A percentile compares a stretch with the other conserved stretches of the same genome.
These are phyloP conservation scores for Euphorbia peplus DNA, from an alignment of 345 rosid species.

Conservation along the genomic window DNA sequence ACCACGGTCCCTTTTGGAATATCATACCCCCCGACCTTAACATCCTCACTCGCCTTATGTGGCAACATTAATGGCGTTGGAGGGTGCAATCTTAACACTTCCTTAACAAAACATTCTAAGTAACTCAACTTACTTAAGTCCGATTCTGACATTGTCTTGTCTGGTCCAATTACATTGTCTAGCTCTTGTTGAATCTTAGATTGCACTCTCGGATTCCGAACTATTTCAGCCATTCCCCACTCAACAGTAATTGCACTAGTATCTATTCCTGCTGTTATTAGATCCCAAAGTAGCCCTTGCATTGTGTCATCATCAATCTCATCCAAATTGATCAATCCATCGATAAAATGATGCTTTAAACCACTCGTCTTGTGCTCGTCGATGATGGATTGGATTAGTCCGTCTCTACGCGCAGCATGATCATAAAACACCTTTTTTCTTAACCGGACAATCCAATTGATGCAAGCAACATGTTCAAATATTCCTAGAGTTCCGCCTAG, in stretches of 20 bases:
- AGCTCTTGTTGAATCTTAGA: conserved; percentile 79
- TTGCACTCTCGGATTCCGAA: conserved; percentile 67
- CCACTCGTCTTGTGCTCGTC: conserved; percentile 67
- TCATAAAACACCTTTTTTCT: conserved; percentile 64
- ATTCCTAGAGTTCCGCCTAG: conserved; percentile 70
- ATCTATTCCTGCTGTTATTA: conserved; percentile 93
- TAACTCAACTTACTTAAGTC: conserved; percentile 71
- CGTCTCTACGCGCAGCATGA: conserved; percentile 62
- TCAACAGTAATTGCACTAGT: conserved; percentile 71
- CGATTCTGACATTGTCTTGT: conserved; percentile 56
- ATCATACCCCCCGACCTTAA: conserved; percentile 77
- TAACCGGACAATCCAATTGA: conserved; percentile 74
- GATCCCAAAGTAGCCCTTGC: conserved; percentile 87
- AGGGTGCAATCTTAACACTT: conserved; percentile 73
- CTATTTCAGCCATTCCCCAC: conserved; percentile 83
- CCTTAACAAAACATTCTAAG: conserved; percentile 68
- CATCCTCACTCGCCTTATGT: conserved; percentile 58
- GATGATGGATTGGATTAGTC: conserved; percentile 66
- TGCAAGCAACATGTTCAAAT: conserved; percentile 86
- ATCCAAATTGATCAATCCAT: conserved; percentile 67
- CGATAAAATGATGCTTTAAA: conserved; percentile 54
- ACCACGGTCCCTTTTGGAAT: conserved; percentile 74
- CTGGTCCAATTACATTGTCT: conserved; percentile 58
- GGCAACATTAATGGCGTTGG: conserved; percentile 93
- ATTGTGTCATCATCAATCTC: conserved; percentile 81